phyloP scores from a whole-genome alignment of 1,139 yeast genomes.

The Scheffersomyces illinoinensis region DNA sequence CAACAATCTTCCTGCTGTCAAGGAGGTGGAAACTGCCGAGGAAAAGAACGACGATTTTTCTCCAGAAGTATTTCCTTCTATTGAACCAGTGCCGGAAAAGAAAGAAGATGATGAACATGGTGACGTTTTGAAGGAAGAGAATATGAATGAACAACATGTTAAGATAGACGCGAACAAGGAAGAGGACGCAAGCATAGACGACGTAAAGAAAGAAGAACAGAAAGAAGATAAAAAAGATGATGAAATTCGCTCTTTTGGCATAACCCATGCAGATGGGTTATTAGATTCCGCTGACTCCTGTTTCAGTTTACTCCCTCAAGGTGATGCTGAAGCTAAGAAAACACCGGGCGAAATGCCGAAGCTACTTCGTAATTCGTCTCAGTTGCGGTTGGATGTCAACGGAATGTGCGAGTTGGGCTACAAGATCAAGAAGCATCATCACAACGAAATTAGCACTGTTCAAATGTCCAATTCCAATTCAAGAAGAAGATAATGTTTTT shows the following conservation, averaged over 20 bases:
- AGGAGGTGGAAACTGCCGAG: conserved; percentile 14
- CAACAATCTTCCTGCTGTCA: conserved; percentile 20
- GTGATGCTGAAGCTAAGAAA: not conserved
- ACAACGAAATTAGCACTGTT: conserved; percentile 38
- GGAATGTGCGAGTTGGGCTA: conserved; percentile 49
- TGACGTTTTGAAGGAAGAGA: conserved; percentile 26
- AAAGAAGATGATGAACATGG: conserved; percentile 7
- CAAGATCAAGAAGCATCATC: conserved; percentile 46
- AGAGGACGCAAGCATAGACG: not conserved
- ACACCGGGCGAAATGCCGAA: conserved; percentile 1
- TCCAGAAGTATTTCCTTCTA: not conserved
- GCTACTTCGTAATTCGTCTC: conserved; percentile 6
- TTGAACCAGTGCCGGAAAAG: not conserved
- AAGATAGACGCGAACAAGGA: conserved; percentile 4
- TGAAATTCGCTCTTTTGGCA: not conserved
- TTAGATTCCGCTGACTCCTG: not conserved
- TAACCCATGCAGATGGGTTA: not conserved
- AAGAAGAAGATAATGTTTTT: conserved; percentile 8
- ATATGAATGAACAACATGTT: conserved; percentile 16
- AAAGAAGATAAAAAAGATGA: not conserved
- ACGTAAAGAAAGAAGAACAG: not conserved
- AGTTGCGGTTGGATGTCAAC: conserved; percentile 26
- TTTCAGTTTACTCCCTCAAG: not conserved
- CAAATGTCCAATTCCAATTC: conserved; percentile 28
- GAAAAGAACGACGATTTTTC: conserved; percentile 1